A percentile compares a stretch with the other conserved stretches of the same genome.
These are phyloP conservation scores for Zymoseptoria crescenta DNA, from an alignment of 2,329 filamentous ascomycete genomes.

Conservation along the genomic window DNA sequence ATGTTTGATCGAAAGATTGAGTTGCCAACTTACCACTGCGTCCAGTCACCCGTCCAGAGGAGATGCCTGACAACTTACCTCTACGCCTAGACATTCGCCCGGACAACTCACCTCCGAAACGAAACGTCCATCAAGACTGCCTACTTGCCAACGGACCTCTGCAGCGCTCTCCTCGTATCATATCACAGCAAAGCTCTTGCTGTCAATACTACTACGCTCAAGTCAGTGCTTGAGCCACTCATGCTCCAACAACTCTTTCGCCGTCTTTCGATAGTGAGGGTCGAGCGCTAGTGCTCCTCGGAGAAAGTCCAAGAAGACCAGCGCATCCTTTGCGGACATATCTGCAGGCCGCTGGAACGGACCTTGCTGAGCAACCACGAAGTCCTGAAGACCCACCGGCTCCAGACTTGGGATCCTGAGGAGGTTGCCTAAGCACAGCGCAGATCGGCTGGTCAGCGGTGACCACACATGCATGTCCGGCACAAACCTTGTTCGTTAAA, in stretches of 20 bases:
- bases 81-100: no score
- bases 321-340: conserved; percentile 6
- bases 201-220: not conserved
- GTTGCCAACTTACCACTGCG: no score
- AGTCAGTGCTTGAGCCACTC: conserved; percentile 2
- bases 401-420: not conserved
- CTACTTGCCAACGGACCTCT: no score
- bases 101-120: no score
- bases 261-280: conserved; percentile 1
- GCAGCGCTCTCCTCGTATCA: no score
- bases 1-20: no score
- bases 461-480: not conserved
- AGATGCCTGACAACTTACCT: no score
- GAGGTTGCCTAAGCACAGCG: not conserved
- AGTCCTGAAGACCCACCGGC: not conserved
- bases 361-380: not conserved
- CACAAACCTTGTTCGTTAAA: conserved; percentile 6
- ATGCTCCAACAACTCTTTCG: conserved; percentile 6
- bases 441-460: not conserved
- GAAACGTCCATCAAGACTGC: no score
- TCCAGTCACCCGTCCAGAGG: no score
- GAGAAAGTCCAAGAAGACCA: conserved; percentile 9
- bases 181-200: no score
- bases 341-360: conserved; percentile 2
- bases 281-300: conserved; percentile 7